These are phyloP conservation scores for Lodderomyces pseudojiufengensis DNA, from an alignment of 1,139 yeast genomes.

Conservation along the genomic window DNA sequence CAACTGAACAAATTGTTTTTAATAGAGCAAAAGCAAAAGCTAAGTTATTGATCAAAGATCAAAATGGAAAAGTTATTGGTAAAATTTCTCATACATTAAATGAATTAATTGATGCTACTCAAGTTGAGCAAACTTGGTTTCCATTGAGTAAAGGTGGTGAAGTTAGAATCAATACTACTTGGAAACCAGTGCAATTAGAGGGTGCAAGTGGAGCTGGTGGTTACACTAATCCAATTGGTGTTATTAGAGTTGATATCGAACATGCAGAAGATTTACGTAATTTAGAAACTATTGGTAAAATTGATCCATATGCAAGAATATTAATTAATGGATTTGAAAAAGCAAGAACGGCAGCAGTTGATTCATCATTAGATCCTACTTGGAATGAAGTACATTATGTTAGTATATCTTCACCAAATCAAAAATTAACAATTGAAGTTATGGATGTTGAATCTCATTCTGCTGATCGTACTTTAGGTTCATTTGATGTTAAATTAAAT, in stretches of 20 bases:
- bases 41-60: slow-evolving; percentile 63
- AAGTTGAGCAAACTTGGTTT: slow-evolving; percentile 75
- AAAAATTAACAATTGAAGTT: slow-evolving; percentile 76
- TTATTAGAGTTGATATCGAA: slow-evolving; percentile 68
- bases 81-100: slow-evolving; percentile 62
- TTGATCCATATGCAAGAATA: slow-evolving; percentile 87
- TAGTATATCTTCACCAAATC: slow-evolving; percentile 77
- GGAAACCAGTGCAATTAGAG: slow-evolving; percentile 83
- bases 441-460: slow-evolving; percentile 83
- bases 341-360: slow-evolving; percentile 72
- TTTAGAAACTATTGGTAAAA: slow-evolving; percentile 81
- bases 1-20: slow-evolving; percentile 67
- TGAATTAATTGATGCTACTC: slow-evolving; percentile 72
- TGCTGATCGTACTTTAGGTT: slow-evolving; percentile 83
- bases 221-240: slow-evolving; percentile 92
- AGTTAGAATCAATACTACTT: slow-evolving; percentile 60
- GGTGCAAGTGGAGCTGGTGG: slow-evolving; percentile 68
- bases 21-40: slow-evolving; percentile 70
- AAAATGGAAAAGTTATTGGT: slow-evolving; percentile 53
- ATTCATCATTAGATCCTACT: slow-evolving; percentile 69
- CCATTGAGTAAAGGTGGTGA: slow-evolving; percentile 70
- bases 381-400: slow-evolving; percentile 84
- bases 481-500: slow-evolving; percentile 63
- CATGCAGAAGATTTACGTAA: slow-evolving; percentile 74
- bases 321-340: slow-evolving; percentile 72